Percentiles rank a stretch among this genome's conserved stretches.
Evolutionary conservation across 345 rosid species (phyloP).

Genomic region (Nasturtium officinale): DNA sequence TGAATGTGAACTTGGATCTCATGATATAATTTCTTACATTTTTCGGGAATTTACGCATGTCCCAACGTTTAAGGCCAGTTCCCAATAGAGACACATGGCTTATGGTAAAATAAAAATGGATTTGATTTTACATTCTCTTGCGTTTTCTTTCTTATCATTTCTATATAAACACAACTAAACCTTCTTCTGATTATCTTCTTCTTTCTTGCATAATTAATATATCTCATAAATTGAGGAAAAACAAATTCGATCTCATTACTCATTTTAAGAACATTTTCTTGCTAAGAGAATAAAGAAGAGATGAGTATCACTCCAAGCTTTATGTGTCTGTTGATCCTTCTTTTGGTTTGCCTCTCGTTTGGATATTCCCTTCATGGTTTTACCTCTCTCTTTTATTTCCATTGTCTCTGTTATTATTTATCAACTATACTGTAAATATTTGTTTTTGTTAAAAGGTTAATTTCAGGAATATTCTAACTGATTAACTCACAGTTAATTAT

Average conservation of each 20-base stretch:
- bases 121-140: constrained; percentile 9
- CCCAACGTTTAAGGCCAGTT: constrained; percentile 31
- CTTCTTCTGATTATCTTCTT: constrained; percentile 14
- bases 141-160: constrained; percentile 6
- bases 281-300: constrained; percentile 15
- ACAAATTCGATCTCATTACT: neutral
- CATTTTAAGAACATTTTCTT: neutral
- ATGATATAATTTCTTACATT: constrained; percentile 2
- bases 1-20: constrained; percentile 34
- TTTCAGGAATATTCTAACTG: neutral
- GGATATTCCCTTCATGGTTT: constrained; percentile 36
- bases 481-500: too few species aligned
- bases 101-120: constrained; percentile 4
- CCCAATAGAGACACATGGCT: constrained; percentile 37
- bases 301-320: constrained; percentile 36
- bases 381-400: neutral
- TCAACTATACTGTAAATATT: too few species aligned
- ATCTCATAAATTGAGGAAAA: too few species aligned
- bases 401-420: neutral
- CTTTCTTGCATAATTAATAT: neutral
- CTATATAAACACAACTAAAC: constrained; percentile 21
- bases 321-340: constrained; percentile 33
- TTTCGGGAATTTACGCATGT: constrained; percentile 17
- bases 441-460: too few species aligned
- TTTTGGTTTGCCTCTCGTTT: constrained; percentile 35